These are phyloP conservation scores for Mycena floridula DNA, from an alignment of 768 basidiomycete genomes.

Conservation along the genomic window DNA sequence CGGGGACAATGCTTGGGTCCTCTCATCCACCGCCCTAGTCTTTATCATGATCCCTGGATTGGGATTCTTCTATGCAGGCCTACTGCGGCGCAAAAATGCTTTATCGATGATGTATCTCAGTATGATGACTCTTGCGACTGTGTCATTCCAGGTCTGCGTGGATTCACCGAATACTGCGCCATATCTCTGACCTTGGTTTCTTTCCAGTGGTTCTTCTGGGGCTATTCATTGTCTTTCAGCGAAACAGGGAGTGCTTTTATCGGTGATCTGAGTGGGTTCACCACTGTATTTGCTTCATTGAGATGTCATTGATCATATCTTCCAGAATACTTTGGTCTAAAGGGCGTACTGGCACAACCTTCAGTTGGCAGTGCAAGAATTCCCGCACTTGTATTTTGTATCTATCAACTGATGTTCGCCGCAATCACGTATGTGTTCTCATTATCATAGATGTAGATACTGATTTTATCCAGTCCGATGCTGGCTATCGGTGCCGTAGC, in stretches of 20 bases:
- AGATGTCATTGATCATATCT: conserved; percentile 1
- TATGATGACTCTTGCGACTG: conserved; percentile 71
- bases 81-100: conserved; percentile 90
- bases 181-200: conserved; percentile 3
- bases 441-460: conserved; percentile 13
- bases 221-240: conserved; percentile 87
- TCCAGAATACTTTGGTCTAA: conserved; percentile 78
- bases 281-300: neutral
- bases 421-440: conserved; percentile 61
- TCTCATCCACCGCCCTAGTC: conserved; percentile 73
- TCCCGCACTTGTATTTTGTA: conserved; percentile 70
- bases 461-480: conserved; percentile 50
- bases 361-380: conserved; percentile 68
- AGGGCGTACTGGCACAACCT: conserved; percentile 66
- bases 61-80: conserved; percentile 86
- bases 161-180: neutral
- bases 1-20: conserved; percentile 50
- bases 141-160: conserved; percentile 72
- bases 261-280: conserved; percentile 69
- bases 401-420: conserved; percentile 91
- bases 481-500: conserved; percentile 91
- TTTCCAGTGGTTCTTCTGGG: conserved; percentile 94
- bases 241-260: conserved; percentile 72
- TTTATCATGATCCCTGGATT: conserved; percentile 85
- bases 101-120: conserved; percentile 83